Evolutionary conservation across 345 rosid genomes (phyloP).

Genomic region (Eucalyptus caleyi): DNA sequence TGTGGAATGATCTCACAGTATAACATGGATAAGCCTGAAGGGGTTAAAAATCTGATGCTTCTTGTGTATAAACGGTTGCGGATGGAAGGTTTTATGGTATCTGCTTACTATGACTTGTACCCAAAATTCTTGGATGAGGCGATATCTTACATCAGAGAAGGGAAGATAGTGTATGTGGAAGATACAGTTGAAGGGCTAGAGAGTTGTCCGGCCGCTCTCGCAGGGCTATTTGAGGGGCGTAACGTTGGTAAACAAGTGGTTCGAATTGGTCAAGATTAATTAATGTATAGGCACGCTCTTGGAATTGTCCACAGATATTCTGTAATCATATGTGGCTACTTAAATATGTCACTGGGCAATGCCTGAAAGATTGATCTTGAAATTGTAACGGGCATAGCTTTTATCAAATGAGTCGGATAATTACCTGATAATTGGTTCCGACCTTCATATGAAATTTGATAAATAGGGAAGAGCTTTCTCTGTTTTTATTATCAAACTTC

Average conservation of each 20-base stretch:
- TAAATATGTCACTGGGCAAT: not conserved
- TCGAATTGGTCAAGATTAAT: not conserved
- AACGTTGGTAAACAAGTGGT: slow-evolving; percentile 16
- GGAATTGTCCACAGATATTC: not conserved
- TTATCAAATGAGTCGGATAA: not conserved
- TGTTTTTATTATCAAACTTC: not conserved
- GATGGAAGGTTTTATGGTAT: slow-evolving; percentile 15
- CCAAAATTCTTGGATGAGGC: slow-evolving; percentile 3
- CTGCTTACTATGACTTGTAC: slow-evolving; percentile 1
- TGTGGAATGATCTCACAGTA: slow-evolving; percentile 19
- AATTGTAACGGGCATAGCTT: not conserved
- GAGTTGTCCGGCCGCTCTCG: not conserved
- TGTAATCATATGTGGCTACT: not conserved
- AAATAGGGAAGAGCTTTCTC: not conserved
- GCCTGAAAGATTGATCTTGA: not conserved
- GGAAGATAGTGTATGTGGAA: slow-evolving; percentile 5
- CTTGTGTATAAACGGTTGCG: slow-evolving; percentile 1
- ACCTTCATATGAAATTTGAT: not conserved
- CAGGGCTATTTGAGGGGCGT: slow-evolving; percentile 5
- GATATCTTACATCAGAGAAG: slow-evolving; percentile 1
- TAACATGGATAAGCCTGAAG: slow-evolving; percentile 1
- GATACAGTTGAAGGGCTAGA: slow-evolving; percentile 10
- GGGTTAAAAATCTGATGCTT: not conserved
- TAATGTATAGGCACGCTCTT: not conserved
- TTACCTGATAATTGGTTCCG: not conserved